Evolutionary conservation across 768 basidiomycete genomes (phyloP).

Genomic region (Kwoniella europaea): DNA sequence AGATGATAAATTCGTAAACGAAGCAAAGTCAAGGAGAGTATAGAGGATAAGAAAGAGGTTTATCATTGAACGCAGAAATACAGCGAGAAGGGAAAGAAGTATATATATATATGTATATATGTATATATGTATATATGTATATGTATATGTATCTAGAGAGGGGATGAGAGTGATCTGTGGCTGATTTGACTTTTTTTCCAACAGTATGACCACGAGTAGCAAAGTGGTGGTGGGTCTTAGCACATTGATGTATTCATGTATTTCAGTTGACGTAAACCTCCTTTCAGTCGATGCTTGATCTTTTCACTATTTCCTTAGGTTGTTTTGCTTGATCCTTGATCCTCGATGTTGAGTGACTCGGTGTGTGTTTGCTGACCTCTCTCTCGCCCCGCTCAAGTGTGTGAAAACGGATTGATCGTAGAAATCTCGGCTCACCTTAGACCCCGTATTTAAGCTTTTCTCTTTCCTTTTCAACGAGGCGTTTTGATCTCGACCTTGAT

Average conservation of each 20-base stretch:
- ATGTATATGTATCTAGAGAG: not conserved
- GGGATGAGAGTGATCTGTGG: not conserved
- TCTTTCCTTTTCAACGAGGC: not conserved
- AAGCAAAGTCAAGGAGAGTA: not conserved
- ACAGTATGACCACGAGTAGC: not conserved
- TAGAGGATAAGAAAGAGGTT: not conserved
- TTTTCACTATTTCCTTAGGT: not conserved
- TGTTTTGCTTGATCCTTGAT: not conserved
- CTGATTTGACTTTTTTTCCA: not conserved
- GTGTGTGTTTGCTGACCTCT: not conserved
- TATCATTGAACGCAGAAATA: not conserved
- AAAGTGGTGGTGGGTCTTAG: not conserved
- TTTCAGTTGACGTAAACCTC: slow-evolving; percentile 12
- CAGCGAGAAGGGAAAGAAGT: not conserved
- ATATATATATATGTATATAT: too few species aligned
- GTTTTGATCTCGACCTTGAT: not conserved
- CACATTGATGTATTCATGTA: not conserved
- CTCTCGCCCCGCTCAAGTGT: not conserved
- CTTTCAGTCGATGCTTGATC: slow-evolving; percentile 1
- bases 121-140: not conserved
- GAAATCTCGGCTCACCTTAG: not conserved
- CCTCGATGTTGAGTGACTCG: not conserved
- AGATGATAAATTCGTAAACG: not conserved
- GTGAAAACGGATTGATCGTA: not conserved
- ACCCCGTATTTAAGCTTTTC: not conserved